A percentile compares a stretch with the other conserved stretches of the same genome.
phyloP scores from a whole-genome alignment of 176 grass and related monocot species.

The Melocanna baccifera region DNA sequence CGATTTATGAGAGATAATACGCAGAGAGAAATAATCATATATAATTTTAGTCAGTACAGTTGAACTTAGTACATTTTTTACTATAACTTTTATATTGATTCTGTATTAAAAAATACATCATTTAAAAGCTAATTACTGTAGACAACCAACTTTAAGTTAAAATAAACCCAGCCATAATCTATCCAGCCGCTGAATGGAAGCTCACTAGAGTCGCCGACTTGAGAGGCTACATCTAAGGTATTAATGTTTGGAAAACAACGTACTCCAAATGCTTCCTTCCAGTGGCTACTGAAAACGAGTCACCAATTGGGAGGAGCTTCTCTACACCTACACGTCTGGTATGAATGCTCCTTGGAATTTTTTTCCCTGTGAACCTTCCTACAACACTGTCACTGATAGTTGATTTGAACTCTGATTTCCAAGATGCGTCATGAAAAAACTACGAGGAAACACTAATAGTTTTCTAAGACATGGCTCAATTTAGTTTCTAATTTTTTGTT shows the following conservation, averaged over 20 bases:
- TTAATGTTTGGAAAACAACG: not conserved
- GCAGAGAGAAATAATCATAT: too few relatives aligned
- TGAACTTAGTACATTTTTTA: too few relatives aligned
- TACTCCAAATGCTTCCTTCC: not conserved
- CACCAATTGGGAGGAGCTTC: not conserved
- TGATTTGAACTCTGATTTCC: not conserved
- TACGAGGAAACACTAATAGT: not conserved
- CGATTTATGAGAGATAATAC: too few relatives aligned
- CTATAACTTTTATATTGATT: too few relatives aligned
- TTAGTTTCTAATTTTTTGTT: too few relatives aligned
- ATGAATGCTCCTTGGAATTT: not conserved
- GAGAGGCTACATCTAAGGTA: slow-evolving; percentile 18
- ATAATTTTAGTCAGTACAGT: too few relatives aligned
- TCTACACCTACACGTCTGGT: not conserved
- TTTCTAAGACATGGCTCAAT: too few relatives aligned
- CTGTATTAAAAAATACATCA: too few relatives aligned
- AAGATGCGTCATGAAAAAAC: not conserved
- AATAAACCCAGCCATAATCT: too few relatives aligned
- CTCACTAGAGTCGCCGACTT: not conserved
- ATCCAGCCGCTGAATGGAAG: not conserved
- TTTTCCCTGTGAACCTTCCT: not conserved
- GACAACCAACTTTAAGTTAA: too few relatives aligned
- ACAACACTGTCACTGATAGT: not conserved
- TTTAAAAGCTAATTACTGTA: too few relatives aligned
- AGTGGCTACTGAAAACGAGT: not conserved